These are phyloP conservation scores for Starmerella lactis-condensi DNA, from an alignment of 805 yeast species.

Conservation along the genomic window DNA sequence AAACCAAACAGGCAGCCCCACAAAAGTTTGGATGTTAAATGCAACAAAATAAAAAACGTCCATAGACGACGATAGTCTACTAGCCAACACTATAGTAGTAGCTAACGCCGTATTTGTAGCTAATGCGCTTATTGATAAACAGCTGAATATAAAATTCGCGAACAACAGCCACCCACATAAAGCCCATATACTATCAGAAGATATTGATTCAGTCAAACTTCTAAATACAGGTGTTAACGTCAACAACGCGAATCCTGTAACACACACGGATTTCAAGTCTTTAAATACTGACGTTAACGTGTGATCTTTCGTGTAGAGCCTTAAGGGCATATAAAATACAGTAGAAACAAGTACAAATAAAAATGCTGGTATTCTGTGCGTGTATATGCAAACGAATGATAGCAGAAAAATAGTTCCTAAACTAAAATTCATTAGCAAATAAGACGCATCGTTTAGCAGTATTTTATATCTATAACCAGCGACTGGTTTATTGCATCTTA, in stretches of 20 bases:
- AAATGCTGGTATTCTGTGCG: constrained; percentile 19
- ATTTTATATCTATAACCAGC: constrained; percentile 43
- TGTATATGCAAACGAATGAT: constrained; percentile 41
- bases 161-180: constrained; percentile 61
- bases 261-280: constrained; percentile 42
- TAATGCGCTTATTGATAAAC: constrained; percentile 42
- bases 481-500: constrained; percentile 60
- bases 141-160: constrained; percentile 51
- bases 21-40: constrained; percentile 50
- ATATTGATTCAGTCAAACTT: constrained; percentile 70
- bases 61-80: constrained; percentile 56
- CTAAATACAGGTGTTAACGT: constrained; percentile 78
- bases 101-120: constrained; percentile 71
- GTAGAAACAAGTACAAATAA: constrained; percentile 17
- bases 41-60: constrained; percentile 72
- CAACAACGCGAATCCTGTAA: constrained; percentile 52
- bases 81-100: constrained; percentile 75
- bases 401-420: constrained; percentile 44
- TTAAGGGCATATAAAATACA: constrained; percentile 10
- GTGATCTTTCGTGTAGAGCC: constrained; percentile 14
- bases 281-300: constrained; percentile 10
- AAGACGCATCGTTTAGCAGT: constrained; percentile 51
- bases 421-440: constrained; percentile 48
- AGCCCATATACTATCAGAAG: constrained; percentile 93
- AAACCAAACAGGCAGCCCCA: constrained; percentile 50